Evolutionary conservation across 352 stramenopile species (phyloP).

Genomic region (Phytophthora meadii): DNA sequence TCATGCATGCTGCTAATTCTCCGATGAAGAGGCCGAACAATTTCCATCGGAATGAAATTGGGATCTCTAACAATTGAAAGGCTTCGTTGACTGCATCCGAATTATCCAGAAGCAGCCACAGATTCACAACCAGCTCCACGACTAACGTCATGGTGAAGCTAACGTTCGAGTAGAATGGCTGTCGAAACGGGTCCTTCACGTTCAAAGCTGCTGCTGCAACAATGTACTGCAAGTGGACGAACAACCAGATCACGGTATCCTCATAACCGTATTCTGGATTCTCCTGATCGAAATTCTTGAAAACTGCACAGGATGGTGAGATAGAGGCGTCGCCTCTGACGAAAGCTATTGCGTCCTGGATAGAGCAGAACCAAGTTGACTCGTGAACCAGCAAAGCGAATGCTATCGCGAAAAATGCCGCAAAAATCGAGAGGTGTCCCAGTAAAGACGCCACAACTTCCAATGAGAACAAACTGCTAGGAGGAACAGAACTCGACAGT

Average conservation of each 20-base stretch:
- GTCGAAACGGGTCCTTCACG: slow-evolving; percentile 53
- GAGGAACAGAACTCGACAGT: slow-evolving; percentile 45
- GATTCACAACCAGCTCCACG: slow-evolving; percentile 29
- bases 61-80: slow-evolving; percentile 48
- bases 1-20: slow-evolving; percentile 25
- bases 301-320: slow-evolving; percentile 37
- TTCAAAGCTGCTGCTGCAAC: slow-evolving; percentile 56
- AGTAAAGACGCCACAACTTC: slow-evolving; percentile 50
- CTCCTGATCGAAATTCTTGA: slow-evolving; percentile 26
- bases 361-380: slow-evolving; percentile 47
- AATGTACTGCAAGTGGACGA: slow-evolving; percentile 53
- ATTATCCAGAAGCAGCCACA: slow-evolving; percentile 46
- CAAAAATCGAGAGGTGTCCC: slow-evolving; percentile 49
- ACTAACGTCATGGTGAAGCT: slow-evolving; percentile 37
- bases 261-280: slow-evolving; percentile 40
- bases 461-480: slow-evolving; percentile 60
- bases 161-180: slow-evolving; percentile 50
- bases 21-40: slow-evolving; percentile 45
- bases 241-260: slow-evolving; percentile 56
- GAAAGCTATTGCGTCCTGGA: slow-evolving; percentile 32
- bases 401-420: slow-evolving; percentile 42
- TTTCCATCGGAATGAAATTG: slow-evolving; percentile 38
- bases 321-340: neutral
- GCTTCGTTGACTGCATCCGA: slow-evolving; percentile 31
- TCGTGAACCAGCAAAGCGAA: slow-evolving; percentile 32